These are phyloP conservation scores for Russula olivacea DNA, from an alignment of 768 basidiomycete species.

Conservation along the genomic window DNA sequence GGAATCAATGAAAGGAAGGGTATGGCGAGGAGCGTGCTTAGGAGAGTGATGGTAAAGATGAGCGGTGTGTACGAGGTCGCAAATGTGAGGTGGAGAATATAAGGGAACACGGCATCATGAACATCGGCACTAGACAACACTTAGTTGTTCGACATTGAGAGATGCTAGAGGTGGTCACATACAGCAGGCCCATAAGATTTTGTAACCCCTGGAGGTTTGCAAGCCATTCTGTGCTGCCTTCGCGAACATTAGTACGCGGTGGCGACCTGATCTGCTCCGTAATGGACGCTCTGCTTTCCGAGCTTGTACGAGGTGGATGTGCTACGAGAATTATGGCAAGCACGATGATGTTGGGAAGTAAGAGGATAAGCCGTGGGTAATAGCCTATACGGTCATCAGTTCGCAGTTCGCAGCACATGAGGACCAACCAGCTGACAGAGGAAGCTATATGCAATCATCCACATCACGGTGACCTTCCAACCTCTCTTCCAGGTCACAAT, in stretches of 20 bases:
- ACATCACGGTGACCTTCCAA: slow-evolving; percentile 63
- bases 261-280: slow-evolving; percentile 30
- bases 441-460: slow-evolving; percentile 74
- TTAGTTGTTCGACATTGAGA: not conserved
- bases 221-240: slow-evolving; percentile 74
- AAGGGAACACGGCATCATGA: slow-evolving; percentile 48
- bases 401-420: not conserved
- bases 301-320: slow-evolving; percentile 41
- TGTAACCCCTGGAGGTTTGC: slow-evolving; percentile 87
- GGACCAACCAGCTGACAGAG: slow-evolving; percentile 51
- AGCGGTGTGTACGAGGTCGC: slow-evolving; percentile 48
- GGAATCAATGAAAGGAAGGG: slow-evolving; percentile 33
- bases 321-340: slow-evolving; percentile 62
- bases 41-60: slow-evolving; percentile 44
- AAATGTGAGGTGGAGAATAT: slow-evolving; percentile 47
- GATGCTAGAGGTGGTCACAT: slow-evolving; percentile 31
- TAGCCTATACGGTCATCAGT: slow-evolving; percentile 45
- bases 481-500: slow-evolving; percentile 75
- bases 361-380: slow-evolving; percentile 64
- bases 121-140: slow-evolving; percentile 49
- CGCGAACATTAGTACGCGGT: slow-evolving; percentile 38
- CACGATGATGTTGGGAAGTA: slow-evolving; percentile 59
- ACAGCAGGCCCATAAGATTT: slow-evolving; percentile 85
- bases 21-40: slow-evolving; percentile 43
- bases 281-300: not conserved